A percentile compares a stretch with the other conserved stretches of the same genome.
phyloP scores from a whole-genome alignment of 2,329 filamentous ascomycete species.

The Dothistroma septosporum region DNA sequence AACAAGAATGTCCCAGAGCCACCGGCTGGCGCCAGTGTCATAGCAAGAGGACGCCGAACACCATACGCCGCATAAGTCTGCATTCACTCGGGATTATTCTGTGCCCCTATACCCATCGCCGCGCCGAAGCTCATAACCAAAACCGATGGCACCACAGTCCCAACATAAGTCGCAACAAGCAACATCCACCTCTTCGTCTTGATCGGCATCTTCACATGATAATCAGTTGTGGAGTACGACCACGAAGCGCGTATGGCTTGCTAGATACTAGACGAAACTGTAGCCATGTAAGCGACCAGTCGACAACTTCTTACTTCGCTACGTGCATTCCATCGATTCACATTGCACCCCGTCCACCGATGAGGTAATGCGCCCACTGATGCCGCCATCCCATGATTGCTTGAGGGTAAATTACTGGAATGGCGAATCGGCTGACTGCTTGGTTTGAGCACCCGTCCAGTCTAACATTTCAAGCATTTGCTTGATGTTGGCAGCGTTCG shows the following conservation, averaged over 20 bases:
- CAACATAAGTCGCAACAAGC: conserved; percentile 14
- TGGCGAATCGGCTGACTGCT: background rate
- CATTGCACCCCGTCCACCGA: too few species aligned
- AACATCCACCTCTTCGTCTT: conserved; percentile 12
- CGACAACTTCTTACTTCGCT: background rate
- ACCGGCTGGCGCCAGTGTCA: conserved; percentile 10
- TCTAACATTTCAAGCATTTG: conserved; percentile 8
- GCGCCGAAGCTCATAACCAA: conserved; percentile 14
- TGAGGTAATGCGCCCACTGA: too few species aligned
- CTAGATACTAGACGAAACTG: background rate
- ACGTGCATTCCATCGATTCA: too few species aligned
- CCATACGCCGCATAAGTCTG: conserved; percentile 11
- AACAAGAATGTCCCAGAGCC: conserved; percentile 17
- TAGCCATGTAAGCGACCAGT: background rate
- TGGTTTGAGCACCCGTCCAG: background rate
- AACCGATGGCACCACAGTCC: conserved; percentile 13
- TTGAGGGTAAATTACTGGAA: background rate
- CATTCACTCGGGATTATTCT: conserved; percentile 9
- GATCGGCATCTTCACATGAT: conserved; percentile 17
- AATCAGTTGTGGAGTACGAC: conserved; percentile 17
- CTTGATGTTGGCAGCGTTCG: conserved; percentile 14
- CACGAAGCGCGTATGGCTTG: conserved; percentile 4
- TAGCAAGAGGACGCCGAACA: conserved; percentile 12
- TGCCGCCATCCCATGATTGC: background rate
- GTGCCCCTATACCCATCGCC: conserved; percentile 10